Percentiles rank a stretch among this genome's conserved stretches.
Evolutionary conservation across 2,329 filamentous ascomycete genomes (phyloP).

Genomic region (Ascochyta fabae): DNA sequence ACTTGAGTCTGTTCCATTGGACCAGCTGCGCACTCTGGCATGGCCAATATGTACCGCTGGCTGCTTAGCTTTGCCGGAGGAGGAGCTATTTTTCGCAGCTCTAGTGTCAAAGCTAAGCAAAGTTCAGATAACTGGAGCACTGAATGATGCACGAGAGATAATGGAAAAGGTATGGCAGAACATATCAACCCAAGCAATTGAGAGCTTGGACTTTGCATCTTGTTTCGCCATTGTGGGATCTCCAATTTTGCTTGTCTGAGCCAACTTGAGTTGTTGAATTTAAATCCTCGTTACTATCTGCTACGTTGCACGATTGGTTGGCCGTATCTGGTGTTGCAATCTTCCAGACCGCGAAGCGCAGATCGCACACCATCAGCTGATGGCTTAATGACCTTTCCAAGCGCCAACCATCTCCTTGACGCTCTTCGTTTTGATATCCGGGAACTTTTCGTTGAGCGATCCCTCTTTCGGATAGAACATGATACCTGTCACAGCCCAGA

Average conservation of each 20-base stretch:
- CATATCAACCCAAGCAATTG: not conserved
- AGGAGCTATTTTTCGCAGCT: slow-evolving; percentile 6
- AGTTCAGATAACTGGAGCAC: slow-evolving; percentile 9
- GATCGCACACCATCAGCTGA: not conserved
- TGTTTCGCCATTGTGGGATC: slow-evolving; percentile 14
- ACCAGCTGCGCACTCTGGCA: slow-evolving; percentile 18
- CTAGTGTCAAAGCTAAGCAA: slow-evolving; percentile 5
- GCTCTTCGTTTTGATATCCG: slow-evolving; percentile 20
- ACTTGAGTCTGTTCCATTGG: slow-evolving; percentile 3
- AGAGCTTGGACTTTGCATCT: slow-evolving; percentile 12
- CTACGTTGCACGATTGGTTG: not conserved
- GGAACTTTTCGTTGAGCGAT: slow-evolving; percentile 26
- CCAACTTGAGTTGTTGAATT: not conserved
- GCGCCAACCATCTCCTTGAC: slow-evolving; percentile 19
- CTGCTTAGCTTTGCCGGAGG: slow-evolving; percentile 14
- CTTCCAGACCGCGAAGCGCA: not conserved
- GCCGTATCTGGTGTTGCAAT: no score
- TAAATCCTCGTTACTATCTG: no score
- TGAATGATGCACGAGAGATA: slow-evolving; percentile 17
- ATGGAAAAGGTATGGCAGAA: slow-evolving; percentile 13
- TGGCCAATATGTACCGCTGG: slow-evolving; percentile 25
- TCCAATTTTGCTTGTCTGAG: slow-evolving; percentile 15
- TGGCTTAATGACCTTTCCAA: slow-evolving; percentile 13
- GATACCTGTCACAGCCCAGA: slow-evolving; percentile 17
- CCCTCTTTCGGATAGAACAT: slow-evolving; percentile 12